Percentiles rank a stretch among this genome's conserved stretches.
These are phyloP conservation scores for Daphne laureola DNA, from an alignment of 441 rosid genomes.

Conservation along the genomic window DNA sequence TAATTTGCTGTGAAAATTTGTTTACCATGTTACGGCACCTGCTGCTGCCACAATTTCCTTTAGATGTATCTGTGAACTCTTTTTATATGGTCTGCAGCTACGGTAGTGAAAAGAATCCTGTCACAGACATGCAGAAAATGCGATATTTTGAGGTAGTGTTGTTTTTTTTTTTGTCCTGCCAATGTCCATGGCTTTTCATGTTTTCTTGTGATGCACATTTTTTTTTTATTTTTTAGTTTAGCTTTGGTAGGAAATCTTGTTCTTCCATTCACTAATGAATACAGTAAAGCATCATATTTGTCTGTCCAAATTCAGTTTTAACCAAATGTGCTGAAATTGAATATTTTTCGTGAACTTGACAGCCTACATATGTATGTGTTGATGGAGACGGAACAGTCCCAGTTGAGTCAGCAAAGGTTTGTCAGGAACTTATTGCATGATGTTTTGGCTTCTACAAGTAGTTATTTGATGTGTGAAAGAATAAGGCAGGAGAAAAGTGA, in stretches of 20 bases:
- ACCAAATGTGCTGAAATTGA: slow-evolving; percentile 5
- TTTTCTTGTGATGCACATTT: neutral
- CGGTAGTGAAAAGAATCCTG: slow-evolving; percentile 69
- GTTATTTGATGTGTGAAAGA: neutral
- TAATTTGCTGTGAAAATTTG: neutral
- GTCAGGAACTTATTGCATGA: slow-evolving; percentile 7
- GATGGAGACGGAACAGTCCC: slow-evolving; percentile 99
- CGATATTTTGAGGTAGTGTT: slow-evolving; percentile 50
- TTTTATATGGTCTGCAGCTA: slow-evolving; percentile 45
- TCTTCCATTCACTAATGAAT: neutral
- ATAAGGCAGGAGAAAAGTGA: neutral
- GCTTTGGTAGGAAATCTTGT: neutral
- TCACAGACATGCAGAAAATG: slow-evolving; percentile 47
- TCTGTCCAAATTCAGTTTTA: slow-evolving; percentile 1
- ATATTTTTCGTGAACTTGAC: slow-evolving; percentile 16
- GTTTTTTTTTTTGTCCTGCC: slow-evolving; percentile 11
- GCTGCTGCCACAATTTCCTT: neutral
- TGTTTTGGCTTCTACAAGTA: too few relatives aligned
- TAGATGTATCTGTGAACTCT: slow-evolving; percentile 1
- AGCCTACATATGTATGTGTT: slow-evolving; percentile 75
- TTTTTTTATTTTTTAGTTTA: neutral
- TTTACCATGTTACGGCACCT: slow-evolving; percentile 1
- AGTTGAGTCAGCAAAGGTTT: slow-evolving; percentile 79
- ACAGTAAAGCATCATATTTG: neutral
- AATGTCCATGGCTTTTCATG: slow-evolving; percentile 12